Percentiles rank a stretch among this genome's conserved stretches.
These are phyloP conservation scores for Pseudocercospora vitis DNA, from an alignment of 2,329 filamentous ascomycete genomes.

Conservation along the genomic window DNA sequence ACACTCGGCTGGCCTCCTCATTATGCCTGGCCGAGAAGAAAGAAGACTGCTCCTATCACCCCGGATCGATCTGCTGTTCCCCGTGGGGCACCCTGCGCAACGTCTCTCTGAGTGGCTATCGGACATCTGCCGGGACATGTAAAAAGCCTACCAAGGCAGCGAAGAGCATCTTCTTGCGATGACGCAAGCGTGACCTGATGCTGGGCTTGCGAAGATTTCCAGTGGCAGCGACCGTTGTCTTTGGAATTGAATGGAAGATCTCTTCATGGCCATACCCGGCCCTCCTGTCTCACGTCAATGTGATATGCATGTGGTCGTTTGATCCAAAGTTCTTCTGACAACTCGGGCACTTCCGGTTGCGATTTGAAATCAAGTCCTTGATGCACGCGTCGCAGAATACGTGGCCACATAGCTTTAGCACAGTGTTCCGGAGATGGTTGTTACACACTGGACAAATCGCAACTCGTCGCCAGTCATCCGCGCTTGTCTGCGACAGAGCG, in stretches of 20 bases:
- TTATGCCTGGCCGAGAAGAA: conserved; percentile 5
- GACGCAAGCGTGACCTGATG: background rate
- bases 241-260: background rate
- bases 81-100: background rate
- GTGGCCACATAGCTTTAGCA: conserved; percentile 90
- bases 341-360: conserved; percentile 91
- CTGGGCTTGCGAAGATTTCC: background rate
- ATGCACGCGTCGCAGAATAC: conserved; percentile 91
- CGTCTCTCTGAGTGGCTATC: background rate
- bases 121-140: background rate
- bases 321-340: conserved; percentile 90
- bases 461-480: conserved; percentile 79
- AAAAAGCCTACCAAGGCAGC: background rate
- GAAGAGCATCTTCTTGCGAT: background rate
- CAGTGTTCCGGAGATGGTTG: conserved; percentile 89
- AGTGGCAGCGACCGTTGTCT: background rate
- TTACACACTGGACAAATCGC: conserved; percentile 91
- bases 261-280: background rate
- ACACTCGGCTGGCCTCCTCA: background rate
- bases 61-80: background rate
- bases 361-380: conserved; percentile 82
- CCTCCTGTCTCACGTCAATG: conserved; percentile 31
- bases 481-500: conserved; percentile 66
- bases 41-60: conserved; percentile 5
- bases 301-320: conserved; percentile 75